Percentiles rank a stretch among this genome's conserved stretches.
Conservation (phyloP, 1,139 yeast species). For the Taiozyma sp. region DNA sequence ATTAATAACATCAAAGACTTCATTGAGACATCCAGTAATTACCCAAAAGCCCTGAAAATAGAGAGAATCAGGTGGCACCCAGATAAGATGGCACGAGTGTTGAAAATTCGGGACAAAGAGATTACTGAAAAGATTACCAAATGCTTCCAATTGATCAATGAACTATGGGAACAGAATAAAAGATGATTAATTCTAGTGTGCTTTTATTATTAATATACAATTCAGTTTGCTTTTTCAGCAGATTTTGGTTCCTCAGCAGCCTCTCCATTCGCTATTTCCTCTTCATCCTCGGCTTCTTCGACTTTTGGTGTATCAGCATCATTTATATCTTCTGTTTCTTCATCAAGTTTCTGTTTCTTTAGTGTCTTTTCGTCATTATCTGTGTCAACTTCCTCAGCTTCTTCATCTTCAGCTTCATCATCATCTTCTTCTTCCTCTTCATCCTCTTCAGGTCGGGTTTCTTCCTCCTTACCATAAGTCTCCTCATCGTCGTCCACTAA, state of each 20-base stretch:
- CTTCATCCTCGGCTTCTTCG: slow-evolving; percentile 23
- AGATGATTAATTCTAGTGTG: background rate
- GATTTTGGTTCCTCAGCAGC: slow-evolving; percentile 1
- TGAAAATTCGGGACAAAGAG: slow-evolving; percentile 4
- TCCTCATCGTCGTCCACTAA: slow-evolving; percentile 54
- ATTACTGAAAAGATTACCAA: slow-evolving; percentile 26
- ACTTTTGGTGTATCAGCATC: slow-evolving; percentile 23
- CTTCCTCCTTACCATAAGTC: slow-evolving; percentile 51
- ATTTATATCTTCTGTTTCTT: slow-evolving; percentile 25
- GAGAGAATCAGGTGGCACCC: slow-evolving; percentile 72
- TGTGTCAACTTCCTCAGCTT: slow-evolving; percentile 34
- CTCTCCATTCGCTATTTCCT: slow-evolving; percentile 7
- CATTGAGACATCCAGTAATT: slow-evolving; percentile 15
- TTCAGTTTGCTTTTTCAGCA: background rate
- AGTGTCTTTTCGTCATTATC: slow-evolving; percentile 36
- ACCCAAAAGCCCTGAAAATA: slow-evolving; percentile 32
- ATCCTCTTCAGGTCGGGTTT: slow-evolving; percentile 45
- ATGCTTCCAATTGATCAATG: slow-evolving; percentile 36
- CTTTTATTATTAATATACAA: background rate
- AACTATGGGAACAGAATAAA: slow-evolving; percentile 27
- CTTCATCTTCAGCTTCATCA: slow-evolving; percentile 36
- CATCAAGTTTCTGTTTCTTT: slow-evolving; percentile 23
- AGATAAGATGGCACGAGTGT: slow-evolving; percentile 37
- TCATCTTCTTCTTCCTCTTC: slow-evolving; percentile 50
- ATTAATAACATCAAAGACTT: slow-evolving; percentile 23